Percentiles rank a stretch among this genome's conserved stretches.
Evolutionary conservation across 148 eudicot species (phyloP).

Genomic region (Limonium bicolor): DNA sequence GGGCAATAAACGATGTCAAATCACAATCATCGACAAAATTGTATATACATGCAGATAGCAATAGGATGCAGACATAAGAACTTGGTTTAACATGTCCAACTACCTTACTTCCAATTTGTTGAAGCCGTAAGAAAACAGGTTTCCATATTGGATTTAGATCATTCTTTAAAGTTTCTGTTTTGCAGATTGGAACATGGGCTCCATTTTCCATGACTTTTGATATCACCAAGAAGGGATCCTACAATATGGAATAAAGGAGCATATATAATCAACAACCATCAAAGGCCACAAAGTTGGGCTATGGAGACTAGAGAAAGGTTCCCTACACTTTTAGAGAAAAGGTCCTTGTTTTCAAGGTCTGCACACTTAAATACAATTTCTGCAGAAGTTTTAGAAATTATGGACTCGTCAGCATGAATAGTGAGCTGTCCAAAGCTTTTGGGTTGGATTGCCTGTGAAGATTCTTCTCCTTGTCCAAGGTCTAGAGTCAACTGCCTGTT

Average conservation of each 20-base stretch:
- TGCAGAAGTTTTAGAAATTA: conserved; percentile 53
- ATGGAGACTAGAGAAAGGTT: no score
- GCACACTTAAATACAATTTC: conserved; percentile 76
- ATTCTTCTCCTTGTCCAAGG: conserved; percentile 36
- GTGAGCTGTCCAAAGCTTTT: conserved; percentile 49
- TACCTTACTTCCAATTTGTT: conserved; percentile 91
- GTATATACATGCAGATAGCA: no score
- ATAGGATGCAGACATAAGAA: no score
- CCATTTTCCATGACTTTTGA: conserved; percentile 66
- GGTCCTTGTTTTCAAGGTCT: conserved; percentile 79
- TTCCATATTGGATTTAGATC: conserved; percentile 79
- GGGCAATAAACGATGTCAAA: no score
- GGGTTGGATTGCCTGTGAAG: conserved; percentile 21
- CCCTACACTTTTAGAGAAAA: conserved; percentile 89
- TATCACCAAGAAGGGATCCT: conserved; percentile 90
- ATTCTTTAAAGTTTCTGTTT: conserved; percentile 82
- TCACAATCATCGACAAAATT: no score
- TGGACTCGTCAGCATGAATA: conserved; percentile 72
- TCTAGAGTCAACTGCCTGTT: conserved; percentile 41
- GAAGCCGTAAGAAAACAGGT: conserved; percentile 45
- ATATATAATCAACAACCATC: conserved; percentile 3
- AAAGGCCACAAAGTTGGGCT: no score
- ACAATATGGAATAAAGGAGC: conserved; percentile 18
- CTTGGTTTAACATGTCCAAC: no score
- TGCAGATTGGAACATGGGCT: conserved; percentile 58